Conservation (phyloP, 306 rosid genomes). For the Cotoneaster glaucophyllus region DNA sequence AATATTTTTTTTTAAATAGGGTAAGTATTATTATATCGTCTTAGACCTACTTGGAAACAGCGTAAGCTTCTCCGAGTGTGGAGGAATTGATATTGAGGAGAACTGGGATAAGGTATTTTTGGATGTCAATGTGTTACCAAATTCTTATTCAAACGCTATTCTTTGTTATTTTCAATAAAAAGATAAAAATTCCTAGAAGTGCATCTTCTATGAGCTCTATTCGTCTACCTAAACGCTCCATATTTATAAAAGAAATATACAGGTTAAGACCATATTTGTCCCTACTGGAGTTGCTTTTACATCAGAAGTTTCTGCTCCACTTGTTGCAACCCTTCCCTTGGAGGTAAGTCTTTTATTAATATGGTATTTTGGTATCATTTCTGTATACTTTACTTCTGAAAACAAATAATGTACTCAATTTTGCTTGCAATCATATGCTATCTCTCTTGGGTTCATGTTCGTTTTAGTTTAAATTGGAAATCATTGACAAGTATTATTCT, state of each 20-base stretch:
- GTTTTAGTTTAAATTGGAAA: constrained; percentile 2
- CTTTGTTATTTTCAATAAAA: neutral
- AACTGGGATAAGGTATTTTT: constrained; percentile 85
- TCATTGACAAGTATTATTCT: constrained; percentile 5
- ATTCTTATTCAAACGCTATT: neutral
- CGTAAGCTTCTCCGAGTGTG: constrained; percentile 93
- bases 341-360: constrained; percentile 50
- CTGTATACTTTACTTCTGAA: neutral
- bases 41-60: constrained; percentile 84
- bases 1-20: too few species aligned
- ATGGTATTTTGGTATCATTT: neutral
- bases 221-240: neutral
- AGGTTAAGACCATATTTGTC: constrained; percentile 82
- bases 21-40: too few species aligned
- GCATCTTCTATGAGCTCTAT: neutral
- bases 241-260: constrained; percentile 27
- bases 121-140: neutral
- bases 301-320: constrained; percentile 72
- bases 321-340: constrained; percentile 86
- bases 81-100: constrained; percentile 94
- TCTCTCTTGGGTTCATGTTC: neutral
- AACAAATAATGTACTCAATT: neutral
- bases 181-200: neutral
- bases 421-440: neutral
- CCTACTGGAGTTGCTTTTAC: constrained; percentile 71